These are phyloP conservation scores for Cucurbita moschata DNA, from an alignment of 306 rosid genomes.

Conservation along the genomic window DNA sequence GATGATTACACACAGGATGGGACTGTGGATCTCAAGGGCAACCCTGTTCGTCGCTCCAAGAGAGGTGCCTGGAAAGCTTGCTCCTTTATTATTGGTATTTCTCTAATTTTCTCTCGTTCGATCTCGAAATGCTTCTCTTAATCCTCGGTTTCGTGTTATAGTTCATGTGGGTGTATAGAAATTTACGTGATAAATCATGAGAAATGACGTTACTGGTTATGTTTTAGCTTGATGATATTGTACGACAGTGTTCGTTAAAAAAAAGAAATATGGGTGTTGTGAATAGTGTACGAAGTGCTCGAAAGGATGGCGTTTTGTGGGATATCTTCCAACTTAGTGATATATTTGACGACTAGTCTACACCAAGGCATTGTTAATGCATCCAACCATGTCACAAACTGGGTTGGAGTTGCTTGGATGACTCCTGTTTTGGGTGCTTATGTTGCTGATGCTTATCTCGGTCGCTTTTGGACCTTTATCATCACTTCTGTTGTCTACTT, in stretches of 20 bases:
- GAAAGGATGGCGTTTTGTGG: constrained; percentile 50
- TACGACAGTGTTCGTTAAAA: no score
- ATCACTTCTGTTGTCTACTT: constrained; percentile 42
- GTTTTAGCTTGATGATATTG: no score
- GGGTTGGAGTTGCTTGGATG: constrained; percentile 58
- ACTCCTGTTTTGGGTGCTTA: constrained; percentile 83
- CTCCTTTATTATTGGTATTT: constrained; percentile 58
- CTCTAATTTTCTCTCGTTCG: not conserved
- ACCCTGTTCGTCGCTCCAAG: constrained; percentile 55
- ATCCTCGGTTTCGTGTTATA: not conserved
- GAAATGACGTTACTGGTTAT: no score
- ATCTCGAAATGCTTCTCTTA: not conserved
- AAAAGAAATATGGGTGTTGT: not conserved
- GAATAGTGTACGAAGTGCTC: constrained; percentile 36
- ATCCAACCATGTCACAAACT: constrained; percentile 37
- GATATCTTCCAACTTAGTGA: constrained; percentile 28
- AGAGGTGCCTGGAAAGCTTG: constrained; percentile 87
- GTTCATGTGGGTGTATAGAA: no score
- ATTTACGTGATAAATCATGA: no score
- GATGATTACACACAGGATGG: constrained; percentile 60
- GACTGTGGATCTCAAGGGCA: constrained; percentile 68
- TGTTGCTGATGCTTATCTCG: constrained; percentile 69
- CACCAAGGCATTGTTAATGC: constrained; percentile 29
- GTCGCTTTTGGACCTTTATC: constrained; percentile 69
- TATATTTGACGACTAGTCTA: constrained; percentile 30